A percentile compares a stretch with the other conserved stretches of the same genome.
Evolutionary conservation across 352 stramenopile genomes (phyloP).

Genomic region (Elongisporangium prolatum): DNA sequence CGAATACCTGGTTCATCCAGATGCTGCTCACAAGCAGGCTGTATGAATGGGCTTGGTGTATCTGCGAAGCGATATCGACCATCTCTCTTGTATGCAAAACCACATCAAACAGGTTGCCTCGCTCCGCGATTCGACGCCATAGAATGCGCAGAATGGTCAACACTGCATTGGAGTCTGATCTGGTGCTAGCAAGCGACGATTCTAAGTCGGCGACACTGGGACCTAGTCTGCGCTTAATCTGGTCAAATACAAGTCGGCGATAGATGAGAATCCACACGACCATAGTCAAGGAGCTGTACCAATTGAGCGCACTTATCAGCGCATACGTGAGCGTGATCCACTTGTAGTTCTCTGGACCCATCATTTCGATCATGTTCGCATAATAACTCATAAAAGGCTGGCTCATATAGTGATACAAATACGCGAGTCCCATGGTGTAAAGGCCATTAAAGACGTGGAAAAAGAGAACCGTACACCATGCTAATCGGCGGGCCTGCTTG

Average conservation of each 20-base stretch:
- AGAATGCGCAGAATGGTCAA: constrained; percentile 13
- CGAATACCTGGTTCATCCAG: constrained; percentile 30
- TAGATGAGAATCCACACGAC: constrained; percentile 20
- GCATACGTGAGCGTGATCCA: constrained; percentile 14
- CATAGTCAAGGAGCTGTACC: constrained; percentile 21
- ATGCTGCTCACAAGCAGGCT: constrained; percentile 26
- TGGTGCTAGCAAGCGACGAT: neutral
- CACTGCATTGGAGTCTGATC: constrained; percentile 1
- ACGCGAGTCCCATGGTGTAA: constrained; percentile 18
- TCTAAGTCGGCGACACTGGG: neutral
- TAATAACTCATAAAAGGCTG: constrained; percentile 24
- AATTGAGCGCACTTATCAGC: constrained; percentile 19
- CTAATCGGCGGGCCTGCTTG: constrained; percentile 6
- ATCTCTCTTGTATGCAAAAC: constrained; percentile 18
- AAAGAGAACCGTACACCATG: constrained; percentile 21
- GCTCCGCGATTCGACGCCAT: constrained; percentile 10
- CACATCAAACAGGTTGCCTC: constrained; percentile 18
- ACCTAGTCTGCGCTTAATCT: neutral
- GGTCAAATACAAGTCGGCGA: constrained; percentile 15
- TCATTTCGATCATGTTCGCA: constrained; percentile 21
- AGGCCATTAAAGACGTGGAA: constrained; percentile 23
- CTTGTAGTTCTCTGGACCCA: constrained; percentile 25
- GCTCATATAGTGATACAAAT: constrained; percentile 24
- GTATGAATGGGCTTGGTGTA: constrained; percentile 19
- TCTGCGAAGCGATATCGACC: constrained; percentile 22